These are phyloP conservation scores for Gastrodia elata DNA, from an alignment of 106 monocot genomes.

Conservation along the genomic window DNA sequence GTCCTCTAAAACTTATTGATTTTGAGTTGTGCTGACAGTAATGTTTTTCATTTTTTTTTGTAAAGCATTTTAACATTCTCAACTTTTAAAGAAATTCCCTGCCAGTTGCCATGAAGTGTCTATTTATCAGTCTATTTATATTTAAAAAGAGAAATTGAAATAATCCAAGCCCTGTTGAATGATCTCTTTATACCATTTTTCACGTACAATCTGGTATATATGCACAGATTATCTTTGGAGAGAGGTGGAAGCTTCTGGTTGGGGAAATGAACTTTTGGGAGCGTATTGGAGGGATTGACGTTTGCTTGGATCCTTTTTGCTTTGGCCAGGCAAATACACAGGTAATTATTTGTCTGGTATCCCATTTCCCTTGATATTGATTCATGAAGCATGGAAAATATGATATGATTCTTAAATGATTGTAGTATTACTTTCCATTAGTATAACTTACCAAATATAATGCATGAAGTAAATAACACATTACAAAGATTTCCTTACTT, in stretches of 20 bases:
- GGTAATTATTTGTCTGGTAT: too few species aligned
- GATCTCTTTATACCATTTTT: not conserved
- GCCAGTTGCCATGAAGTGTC: not conserved
- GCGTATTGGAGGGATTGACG: constrained; percentile 82
- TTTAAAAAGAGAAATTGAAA: not conserved
- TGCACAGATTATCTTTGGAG: constrained; percentile 84
- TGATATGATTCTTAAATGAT: too few species aligned
- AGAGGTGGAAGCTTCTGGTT: constrained; percentile 91
- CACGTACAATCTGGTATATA: constrained; percentile 1
- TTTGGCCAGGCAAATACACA: constrained; percentile 96
- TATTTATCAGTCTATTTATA: not conserved
- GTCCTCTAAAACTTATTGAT: not conserved
- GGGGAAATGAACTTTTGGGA: constrained; percentile 97
- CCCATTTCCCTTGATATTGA: too few species aligned
- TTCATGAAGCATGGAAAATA: too few species aligned
- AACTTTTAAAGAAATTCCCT: not conserved
- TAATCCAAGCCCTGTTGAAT: not conserved
- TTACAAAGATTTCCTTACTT: too few species aligned
- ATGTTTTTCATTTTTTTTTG: not conserved
- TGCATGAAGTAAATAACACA: too few species aligned
- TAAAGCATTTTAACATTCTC: not conserved
- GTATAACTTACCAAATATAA: too few species aligned
- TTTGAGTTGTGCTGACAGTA: not conserved
- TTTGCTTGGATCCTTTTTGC: constrained; percentile 77
- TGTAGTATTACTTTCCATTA: too few species aligned